A percentile compares a stretch with the other conserved stretches of the same genome.
These are phyloP conservation scores for Adenanthera pavonina DNA, from an alignment of 306 rosid species.

Conservation along the genomic window DNA sequence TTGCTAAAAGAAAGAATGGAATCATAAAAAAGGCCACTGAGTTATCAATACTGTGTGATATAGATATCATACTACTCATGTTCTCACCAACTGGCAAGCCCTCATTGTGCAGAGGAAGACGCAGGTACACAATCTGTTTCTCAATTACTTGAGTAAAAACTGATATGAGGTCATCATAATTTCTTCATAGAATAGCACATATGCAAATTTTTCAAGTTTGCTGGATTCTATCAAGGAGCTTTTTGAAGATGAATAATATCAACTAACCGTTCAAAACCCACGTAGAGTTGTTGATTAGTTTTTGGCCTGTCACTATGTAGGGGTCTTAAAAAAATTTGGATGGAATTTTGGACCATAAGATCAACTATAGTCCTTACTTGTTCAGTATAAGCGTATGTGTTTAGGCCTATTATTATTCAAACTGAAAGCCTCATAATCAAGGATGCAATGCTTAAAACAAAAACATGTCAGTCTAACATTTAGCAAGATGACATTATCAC, in stretches of 20 bases:
- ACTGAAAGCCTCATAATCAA: neutral
- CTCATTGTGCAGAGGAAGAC: conserved; percentile 68
- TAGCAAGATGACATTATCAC: neutral
- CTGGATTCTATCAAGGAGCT: too few species aligned
- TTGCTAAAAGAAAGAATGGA: conserved; percentile 81
- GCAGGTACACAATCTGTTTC: conserved; percentile 48
- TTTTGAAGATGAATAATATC: too few species aligned
- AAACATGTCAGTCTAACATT: neutral
- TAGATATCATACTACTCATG: conserved; percentile 93
- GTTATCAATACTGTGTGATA: conserved; percentile 80
- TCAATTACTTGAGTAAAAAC: neutral
- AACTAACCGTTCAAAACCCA: too few species aligned
- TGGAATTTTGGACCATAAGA: neutral
- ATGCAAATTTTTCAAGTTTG: neutral
- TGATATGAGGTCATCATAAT: neutral
- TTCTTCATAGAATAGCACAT: neutral
- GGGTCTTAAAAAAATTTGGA: too few species aligned
- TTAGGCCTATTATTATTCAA: neutral
- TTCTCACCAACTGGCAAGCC: conserved; percentile 92
- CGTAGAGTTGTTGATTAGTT: too few species aligned
- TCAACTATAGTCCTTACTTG: neutral
- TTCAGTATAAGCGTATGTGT: neutral
- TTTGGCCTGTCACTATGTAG: too few species aligned
- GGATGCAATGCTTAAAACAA: conserved; percentile 8
- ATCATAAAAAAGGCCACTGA: conserved; percentile 88